Evolutionary conservation across 176 grass and related monocot species (phyloP), one percentile per base, ranked within the genome.

Genomic region (Aegilops sharonensis): DNA sequence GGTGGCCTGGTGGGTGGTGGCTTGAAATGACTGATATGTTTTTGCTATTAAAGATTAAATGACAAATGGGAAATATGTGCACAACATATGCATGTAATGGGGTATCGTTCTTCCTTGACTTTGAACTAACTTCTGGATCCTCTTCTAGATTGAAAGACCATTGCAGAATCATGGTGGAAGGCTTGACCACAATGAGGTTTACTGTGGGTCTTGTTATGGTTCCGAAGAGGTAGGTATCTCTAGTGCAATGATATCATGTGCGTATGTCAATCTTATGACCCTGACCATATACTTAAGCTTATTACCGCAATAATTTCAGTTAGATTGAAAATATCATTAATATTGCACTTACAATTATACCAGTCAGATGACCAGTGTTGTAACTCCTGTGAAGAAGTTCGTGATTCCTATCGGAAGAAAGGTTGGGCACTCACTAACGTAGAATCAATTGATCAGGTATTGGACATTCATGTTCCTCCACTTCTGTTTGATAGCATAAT

Each of bases 191-290:
- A 96, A 99, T 82, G 97, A 99, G 73, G 90, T 83, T 91, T 99
- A 99, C 83, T 99, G 97, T 80, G 97, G 97, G 73, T 99, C 97
- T 79, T 99, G 97, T 64, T 99, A 89, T 90, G 94, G 97, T 88
- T 75, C 97, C 64, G 97, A 94, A 85, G 87, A 67, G 85, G 97
- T 96, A 87, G 30, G 37, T 27, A 15, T 64, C 40, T 72, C 66
- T 37, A 63, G 75, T 78, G 64, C 75, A 71, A 31, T 31, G 14
- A 31, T 52, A 59, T 83, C 77, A 47, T 5, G 14, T 75, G 42
- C 9, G 50, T 50, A 75, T 75, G 72, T 14, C 70, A 5, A 8
- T 73, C 13, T 43, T 45, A 45, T 64, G 24, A 12, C 24, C 37
- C 70, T 39, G 11, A 75, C 42, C 72, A 14, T 48, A 59, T 75